Percentiles rank a stretch among this genome's conserved stretches.
Evolutionary conservation across 2,329 filamentous ascomycete species (phyloP).

Genomic region (Cryphonectria naterciae): DNA sequence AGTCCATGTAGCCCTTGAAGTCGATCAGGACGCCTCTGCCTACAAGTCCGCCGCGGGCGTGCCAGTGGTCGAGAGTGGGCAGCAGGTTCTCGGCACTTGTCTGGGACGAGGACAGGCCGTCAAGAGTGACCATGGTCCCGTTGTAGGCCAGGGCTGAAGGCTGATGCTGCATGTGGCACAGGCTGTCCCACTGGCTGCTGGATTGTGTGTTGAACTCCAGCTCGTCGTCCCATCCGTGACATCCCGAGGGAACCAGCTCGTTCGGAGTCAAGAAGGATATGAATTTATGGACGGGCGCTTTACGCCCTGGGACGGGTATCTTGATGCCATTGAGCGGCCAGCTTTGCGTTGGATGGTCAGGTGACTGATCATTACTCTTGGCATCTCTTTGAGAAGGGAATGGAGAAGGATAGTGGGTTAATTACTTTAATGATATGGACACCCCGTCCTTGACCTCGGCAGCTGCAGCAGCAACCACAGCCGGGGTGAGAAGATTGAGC

Average conservation of each 20-base stretch:
- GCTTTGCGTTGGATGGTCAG: constrained; percentile 36
- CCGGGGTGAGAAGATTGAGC: constrained; percentile 55
- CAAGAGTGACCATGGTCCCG: constrained; percentile 45
- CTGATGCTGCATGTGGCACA: constrained; percentile 53
- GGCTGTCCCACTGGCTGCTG: constrained; percentile 61
- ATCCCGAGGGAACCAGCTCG: constrained; percentile 36
- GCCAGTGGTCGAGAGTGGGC: constrained; percentile 44
- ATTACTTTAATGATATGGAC: constrained; percentile 57
- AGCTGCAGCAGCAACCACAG: constrained; percentile 46
- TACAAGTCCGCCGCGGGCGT: constrained; percentile 42
- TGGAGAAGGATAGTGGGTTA: too few relatives aligned
- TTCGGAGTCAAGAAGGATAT: constrained; percentile 38
- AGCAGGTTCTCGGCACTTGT: constrained; percentile 38
- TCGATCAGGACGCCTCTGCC: constrained; percentile 54
- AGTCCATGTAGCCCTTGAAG: constrained; percentile 35
- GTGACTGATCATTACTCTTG: not conserved
- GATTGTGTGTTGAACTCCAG: constrained; percentile 60
- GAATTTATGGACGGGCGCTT: constrained; percentile 42
- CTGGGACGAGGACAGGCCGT: constrained; percentile 35
- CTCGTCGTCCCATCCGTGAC: constrained; percentile 50
- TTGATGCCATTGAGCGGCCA: constrained; percentile 50
- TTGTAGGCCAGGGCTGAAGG: constrained; percentile 54
- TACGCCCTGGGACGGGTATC: constrained; percentile 42
- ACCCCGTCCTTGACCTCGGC: constrained; percentile 51
- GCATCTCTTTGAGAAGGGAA: too few relatives aligned